A percentile compares a stretch with the other conserved stretches of the same genome.
phyloP scores from a whole-genome alignment of 371 early-diverging fungal species.

The Phascolomyces articulosus region DNA sequence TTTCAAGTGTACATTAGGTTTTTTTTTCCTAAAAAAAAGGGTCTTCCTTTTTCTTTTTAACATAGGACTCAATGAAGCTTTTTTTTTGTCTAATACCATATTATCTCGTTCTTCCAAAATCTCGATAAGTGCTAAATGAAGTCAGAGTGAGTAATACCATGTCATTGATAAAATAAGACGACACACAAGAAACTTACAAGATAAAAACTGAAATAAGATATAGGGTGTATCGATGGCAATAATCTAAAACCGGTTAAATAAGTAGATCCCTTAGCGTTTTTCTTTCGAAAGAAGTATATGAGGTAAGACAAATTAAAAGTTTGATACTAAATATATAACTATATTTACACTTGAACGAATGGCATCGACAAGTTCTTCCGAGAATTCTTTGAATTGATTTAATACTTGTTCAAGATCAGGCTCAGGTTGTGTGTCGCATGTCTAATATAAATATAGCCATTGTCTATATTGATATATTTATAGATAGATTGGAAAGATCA shows the following conservation, averaged over 20 bases:
- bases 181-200: not conserved
- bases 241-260: slow-evolving; percentile 4
- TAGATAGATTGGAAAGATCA: too few species aligned
- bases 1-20: too few species aligned
- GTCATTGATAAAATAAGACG: not conserved
- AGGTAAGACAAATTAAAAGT: too few species aligned
- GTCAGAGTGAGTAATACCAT: not conserved
- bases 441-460: not conserved
- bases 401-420: slow-evolving; percentile 3
- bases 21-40: too few species aligned
- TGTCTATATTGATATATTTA: not conserved
- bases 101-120: slow-evolving; percentile 14
- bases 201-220: slow-evolving; percentile 10
- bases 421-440: slow-evolving; percentile 11
- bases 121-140: slow-evolving; percentile 1
- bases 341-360: slow-evolving; percentile 2
- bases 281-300: too few species aligned
- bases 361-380: not conserved
- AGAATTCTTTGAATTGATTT: not conserved
- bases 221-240: slow-evolving; percentile 5
- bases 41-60: too few species aligned
- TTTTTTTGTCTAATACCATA: slow-evolving; percentile 3
- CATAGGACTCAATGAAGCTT: too few species aligned
- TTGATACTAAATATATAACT: not conserved
- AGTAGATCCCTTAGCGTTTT: not conserved